phyloP scores from a whole-genome alignment of 179 eudicot species.

The Vitellaria paradoxa region DNA sequence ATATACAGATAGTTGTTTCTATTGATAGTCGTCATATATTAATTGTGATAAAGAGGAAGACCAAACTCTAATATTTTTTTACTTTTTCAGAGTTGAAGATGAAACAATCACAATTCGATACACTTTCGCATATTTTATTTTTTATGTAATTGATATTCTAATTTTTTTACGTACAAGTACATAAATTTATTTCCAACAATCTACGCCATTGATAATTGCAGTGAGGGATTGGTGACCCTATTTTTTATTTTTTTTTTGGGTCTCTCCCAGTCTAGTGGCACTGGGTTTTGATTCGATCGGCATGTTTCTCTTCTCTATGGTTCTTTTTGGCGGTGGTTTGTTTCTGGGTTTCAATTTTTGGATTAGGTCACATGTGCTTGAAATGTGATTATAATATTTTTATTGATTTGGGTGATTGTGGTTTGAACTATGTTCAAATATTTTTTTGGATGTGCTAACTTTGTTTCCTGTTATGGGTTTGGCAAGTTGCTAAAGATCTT shows the following conservation, averaged over 20 bases:
- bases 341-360: neutral
- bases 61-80: too few relatives aligned
- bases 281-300: neutral
- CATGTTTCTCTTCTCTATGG: neutral
- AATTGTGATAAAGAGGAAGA: too few relatives aligned
- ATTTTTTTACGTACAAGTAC: too few relatives aligned
- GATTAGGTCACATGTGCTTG: neutral
- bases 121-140: too few relatives aligned
- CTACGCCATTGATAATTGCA: neutral
- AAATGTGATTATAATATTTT: neutral
- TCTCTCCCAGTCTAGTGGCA: too few relatives aligned
- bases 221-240: neutral
- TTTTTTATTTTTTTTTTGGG: too few relatives aligned
- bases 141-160: too few relatives aligned
- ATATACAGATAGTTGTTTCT: too few relatives aligned
- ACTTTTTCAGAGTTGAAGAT: too few relatives aligned
- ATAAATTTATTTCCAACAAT: too few relatives aligned
- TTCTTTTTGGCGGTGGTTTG: neutral
- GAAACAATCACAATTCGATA: too few relatives aligned
- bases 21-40: too few relatives aligned
- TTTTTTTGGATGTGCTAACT: neutral
- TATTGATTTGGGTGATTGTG: neutral
- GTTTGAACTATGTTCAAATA: neutral
- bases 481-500: neutral
- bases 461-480: constrained; percentile 1